Percentiles rank a stretch among this genome's conserved stretches.
Conservation (phyloP, 495 filamentous ascomycete genomes). For the Talaromyces ruber region DNA sequence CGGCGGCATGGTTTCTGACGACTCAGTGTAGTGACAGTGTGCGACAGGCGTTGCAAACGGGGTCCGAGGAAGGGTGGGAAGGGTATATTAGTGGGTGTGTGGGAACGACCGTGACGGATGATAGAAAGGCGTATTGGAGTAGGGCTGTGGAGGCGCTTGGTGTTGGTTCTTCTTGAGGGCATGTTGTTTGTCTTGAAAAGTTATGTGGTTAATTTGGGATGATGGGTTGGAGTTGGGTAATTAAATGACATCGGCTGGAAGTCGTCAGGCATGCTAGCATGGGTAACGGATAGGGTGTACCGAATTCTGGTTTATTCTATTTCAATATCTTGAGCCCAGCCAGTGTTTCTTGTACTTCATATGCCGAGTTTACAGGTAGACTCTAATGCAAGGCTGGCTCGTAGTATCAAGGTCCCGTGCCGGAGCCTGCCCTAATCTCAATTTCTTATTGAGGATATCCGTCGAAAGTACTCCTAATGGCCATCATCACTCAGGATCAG, state of each 20-base stretch:
- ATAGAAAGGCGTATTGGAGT: constrained; percentile 49
- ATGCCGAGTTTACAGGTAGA: too few species aligned
- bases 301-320: too few species aligned
- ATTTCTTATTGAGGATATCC: not conserved
- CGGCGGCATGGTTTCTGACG: constrained; percentile 65
- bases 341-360: too few species aligned
- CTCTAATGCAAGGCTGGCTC: not conserved
- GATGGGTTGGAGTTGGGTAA: not conserved
- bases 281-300: too few species aligned
- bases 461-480: not conserved
- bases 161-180: constrained; percentile 7
- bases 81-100: constrained; percentile 59
- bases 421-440: not conserved
- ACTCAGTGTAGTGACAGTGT: constrained; percentile 50
- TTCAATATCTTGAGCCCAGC: too few species aligned
- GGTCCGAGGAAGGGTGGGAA: constrained; percentile 46
- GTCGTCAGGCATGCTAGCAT: not conserved
- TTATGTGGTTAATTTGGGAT: not conserved
- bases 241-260: not conserved
- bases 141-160: constrained; percentile 30
- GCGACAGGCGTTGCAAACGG: constrained; percentile 35
- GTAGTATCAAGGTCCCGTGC: not conserved
- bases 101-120: constrained; percentile 38
- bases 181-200: not conserved
- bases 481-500: too few species aligned